Base-by-base conservation (phyloP, 2,329 filamentous ascomycete species). In the Pseudogymnoascus sp. region DNA sequence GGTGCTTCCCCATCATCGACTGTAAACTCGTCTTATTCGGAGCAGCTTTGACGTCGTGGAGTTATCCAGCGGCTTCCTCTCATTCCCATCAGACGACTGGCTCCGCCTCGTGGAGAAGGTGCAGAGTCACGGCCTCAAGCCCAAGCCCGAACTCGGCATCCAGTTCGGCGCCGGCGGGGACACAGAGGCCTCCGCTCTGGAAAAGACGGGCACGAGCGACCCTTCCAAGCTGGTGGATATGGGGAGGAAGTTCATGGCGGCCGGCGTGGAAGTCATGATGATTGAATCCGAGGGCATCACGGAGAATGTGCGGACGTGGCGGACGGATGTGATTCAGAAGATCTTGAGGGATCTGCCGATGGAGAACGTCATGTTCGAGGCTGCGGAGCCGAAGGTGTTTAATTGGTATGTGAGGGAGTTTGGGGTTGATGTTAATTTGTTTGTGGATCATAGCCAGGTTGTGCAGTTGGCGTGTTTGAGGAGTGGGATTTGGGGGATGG, bases 261-360 rank as follows among this genome's bases (percentile, higher is more conserved):
- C 75, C 0, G 82, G 81, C 0, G 80, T 84, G 2, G 81, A 83
- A 70, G 73, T 80, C 7, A 75, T 84, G 67, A 84, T 84, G 81
- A 82, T 83, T 62, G 81, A 85, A 68, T 83, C 80, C n/a, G 81
- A 84, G 71, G 82, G 82, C 0, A 84, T 84, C 66, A 84, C 82
- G 0, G 81, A 83, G 73, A 84, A 83, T 61, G 80, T 84, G 6
- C 74, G 72, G 61, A 75, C 71, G 7, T 83, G 82, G 82, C 73
- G 80, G 63, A 84, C 80, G 2, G 82, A 84, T 67, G 80, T 83
- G 2, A 81, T 84, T 15, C 80, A 80, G 42, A 70, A 71, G 29
- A 82, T 83, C 46, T 73, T 84, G 71, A 77, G 77, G 61, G 80
- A 83, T 59, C 63, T 83, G 19, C 80, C 80, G 0, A 65, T 73